Percentiles rank a stretch among this genome's conserved stretches.
Conservation (phyloP, 1,284 basidiomycete genomes). For the Cystobasidium sp. region DNA sequence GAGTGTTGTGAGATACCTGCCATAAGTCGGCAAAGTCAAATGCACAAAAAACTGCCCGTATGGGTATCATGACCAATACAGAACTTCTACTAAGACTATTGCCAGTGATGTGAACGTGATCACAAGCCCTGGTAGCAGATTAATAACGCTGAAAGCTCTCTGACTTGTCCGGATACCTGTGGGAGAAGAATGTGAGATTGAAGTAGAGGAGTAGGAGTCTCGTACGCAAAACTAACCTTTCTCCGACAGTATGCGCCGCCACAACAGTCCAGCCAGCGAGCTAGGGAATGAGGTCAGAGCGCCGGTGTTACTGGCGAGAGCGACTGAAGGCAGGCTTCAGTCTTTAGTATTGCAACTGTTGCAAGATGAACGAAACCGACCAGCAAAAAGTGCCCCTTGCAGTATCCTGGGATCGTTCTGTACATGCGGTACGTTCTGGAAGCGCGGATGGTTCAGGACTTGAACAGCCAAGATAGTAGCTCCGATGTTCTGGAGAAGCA, state of each 20-base stretch:
- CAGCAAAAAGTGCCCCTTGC: constrained; percentile 56
- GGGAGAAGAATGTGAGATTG: constrained; percentile 42
- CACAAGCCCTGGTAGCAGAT: constrained; percentile 17
- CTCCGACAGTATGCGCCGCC: constrained; percentile 76
- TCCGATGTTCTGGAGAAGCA: constrained; percentile 69
- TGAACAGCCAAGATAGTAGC: constrained; percentile 86
- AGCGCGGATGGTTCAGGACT: constrained; percentile 59
- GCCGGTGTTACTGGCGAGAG: constrained; percentile 84
- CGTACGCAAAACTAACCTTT: constrained; percentile 62
- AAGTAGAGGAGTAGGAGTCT: neutral
- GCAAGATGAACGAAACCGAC: constrained; percentile 53
- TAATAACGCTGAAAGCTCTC: constrained; percentile 33
- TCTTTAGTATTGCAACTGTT: constrained; percentile 53
- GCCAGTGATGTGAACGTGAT: constrained; percentile 27
- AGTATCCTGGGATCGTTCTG: constrained; percentile 55
- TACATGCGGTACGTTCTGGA: constrained; percentile 48
- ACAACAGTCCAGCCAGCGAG: constrained; percentile 86
- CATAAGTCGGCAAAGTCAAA: neutral
- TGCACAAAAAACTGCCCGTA: neutral
- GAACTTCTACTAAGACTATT: constrained; percentile 37
- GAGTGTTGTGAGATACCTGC: neutral
- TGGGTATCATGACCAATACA: constrained; percentile 30
- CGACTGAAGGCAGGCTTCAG: constrained; percentile 66
- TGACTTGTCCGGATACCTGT: constrained; percentile 39
- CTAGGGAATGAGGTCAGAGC: constrained; percentile 91